Evolutionary conservation across 768 basidiomycete species (phyloP), one percentile per base, ranked within the genome.

Genomic region (Lyophyllum shimeji): DNA sequence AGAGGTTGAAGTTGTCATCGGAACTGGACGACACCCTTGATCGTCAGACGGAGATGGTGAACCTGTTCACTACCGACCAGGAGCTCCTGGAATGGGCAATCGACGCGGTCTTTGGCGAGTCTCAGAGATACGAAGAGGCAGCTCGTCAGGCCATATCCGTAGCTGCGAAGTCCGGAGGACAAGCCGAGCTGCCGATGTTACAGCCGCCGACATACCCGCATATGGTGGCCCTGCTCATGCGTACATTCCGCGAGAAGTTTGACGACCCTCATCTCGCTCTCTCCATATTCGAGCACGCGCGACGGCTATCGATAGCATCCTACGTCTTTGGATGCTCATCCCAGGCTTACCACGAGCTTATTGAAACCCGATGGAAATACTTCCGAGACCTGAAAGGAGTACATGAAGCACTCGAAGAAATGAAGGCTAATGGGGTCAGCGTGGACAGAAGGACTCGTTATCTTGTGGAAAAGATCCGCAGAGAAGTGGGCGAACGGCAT

Each of bases 291-390:
- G 77, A 87, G 48, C 81, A 94, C 67, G 90, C 93, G 0, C 82
- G 86, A 39, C 80, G 80, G 39, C 80, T 86, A 3, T 92, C 90
- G 1, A 82, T 88, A 47, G 78, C 86, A 3, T 93, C 89, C 4
- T 98, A 92, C 69, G 87, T 95, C 27, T 87, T 87, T 63, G 95
- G 95, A 2, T 98, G 95, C 70, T 89, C 91, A 9, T 90, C 94
- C 0, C 79, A 79, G 9, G 89, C 87, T 0, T 97, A 96, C 71
- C 93, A 95, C 69, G 93, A 96, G 67, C 78, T 95, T 18, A 82
- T 98, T 24, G 77, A 83, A 63, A 93, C 90, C n/a, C 83, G 84
- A 18, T 98, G 95, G 95, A 71, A 75, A 7, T 83, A 79, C 53
- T 92, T 95, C 75, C 82, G 82, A n/a, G 93, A 96, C 72, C 72